Evolutionary conservation across 2,329 filamentous ascomycete species (phyloP), one percentile per base, ranked within the genome.

Genomic region (Venturia nashicola): DNA sequence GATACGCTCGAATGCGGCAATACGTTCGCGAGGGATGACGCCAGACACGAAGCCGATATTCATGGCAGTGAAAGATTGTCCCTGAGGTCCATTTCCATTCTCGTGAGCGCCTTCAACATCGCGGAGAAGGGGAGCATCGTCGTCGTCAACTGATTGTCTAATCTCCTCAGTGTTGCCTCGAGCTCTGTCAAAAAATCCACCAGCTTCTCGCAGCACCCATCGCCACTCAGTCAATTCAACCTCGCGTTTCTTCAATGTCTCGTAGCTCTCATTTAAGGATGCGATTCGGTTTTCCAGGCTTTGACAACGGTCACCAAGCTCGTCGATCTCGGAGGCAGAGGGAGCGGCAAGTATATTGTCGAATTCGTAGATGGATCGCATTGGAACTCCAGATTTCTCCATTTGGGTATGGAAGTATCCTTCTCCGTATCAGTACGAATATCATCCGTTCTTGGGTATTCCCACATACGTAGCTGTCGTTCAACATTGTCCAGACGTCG

Each of bases 11-110:
- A 99, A 99, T 34, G 93, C 90, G 16, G 88, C 92, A 66, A 99
- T 93, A 61, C 93, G 87, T 72, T 97, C 93, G 63, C 94, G 86
- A 44, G 90, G 85, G 70, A 99, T 97, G 70, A 97, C 94, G 76
- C 94, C 94, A 63, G 94, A 90, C 62, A 99, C 93, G 71, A 99
- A 99, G 11, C 94, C 94, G 73, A 99, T 99, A 78, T 97, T 97
- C 90, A 97, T 96, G 67, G 91, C 91, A 6, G 91, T 94, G 76
- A 99, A 97, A 51, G 90, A 94, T 68, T 89, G 86, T 72, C 94
- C 90, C 44, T 82, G 87, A n/a, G 80, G 79, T 61, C 79, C 77
- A 65, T 82, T 82, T 18, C 84, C 83, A 66, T 90, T 89, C 61
- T 84, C 78, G 63, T 82, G 82, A 72, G 92, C 86, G 73, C 96